Conservation (phyloP, 2,329 filamentous ascomycete genomes). For the Scytalidium sp. region DNA sequence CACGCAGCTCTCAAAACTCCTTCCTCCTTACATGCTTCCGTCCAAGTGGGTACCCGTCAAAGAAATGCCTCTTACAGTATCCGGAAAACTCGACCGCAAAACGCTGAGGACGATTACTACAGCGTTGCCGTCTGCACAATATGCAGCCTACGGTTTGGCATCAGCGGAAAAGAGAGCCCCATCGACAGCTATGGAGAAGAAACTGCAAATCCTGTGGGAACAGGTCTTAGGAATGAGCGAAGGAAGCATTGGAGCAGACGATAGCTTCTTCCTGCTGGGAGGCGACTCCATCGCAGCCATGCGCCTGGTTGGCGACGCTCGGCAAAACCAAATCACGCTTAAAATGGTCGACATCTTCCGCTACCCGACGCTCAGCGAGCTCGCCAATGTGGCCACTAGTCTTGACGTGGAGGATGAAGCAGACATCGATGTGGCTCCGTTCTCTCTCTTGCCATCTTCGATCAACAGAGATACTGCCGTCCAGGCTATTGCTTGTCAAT, state of each 20-base stretch:
- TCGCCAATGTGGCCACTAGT: slow-evolving; percentile 18
- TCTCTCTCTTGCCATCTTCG: too few relatives aligned
- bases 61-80: slow-evolving; percentile 24
- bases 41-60: slow-evolving; percentile 1
- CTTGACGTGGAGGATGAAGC: too few relatives aligned
- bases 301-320: too few relatives aligned
- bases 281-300: slow-evolving; percentile 31
- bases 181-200: slow-evolving; percentile 1
- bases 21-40: slow-evolving; percentile 5
- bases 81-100: slow-evolving; percentile 31
- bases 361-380: slow-evolving; percentile 16
- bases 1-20: slow-evolving; percentile 1
- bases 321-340: too few relatives aligned
- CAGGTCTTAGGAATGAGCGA: slow-evolving; percentile 3
- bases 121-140: too few relatives aligned
- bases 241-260: slow-evolving; percentile 6
- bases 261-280: slow-evolving; percentile 33
- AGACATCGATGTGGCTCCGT: background rate
- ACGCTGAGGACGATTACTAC: too few relatives aligned
- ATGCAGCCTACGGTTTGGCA: too few relatives aligned
- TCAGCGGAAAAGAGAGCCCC: too few relatives aligned
- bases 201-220: slow-evolving; percentile 2
- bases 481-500: too few relatives aligned
- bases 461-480: too few relatives aligned
- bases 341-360: slow-evolving; percentile 38